Percentiles rank a stretch among this genome's conserved stretches.
phyloP scores from a whole-genome alignment of 805 yeast genomes.

The Cyberlindnera galapagoensis region DNA sequence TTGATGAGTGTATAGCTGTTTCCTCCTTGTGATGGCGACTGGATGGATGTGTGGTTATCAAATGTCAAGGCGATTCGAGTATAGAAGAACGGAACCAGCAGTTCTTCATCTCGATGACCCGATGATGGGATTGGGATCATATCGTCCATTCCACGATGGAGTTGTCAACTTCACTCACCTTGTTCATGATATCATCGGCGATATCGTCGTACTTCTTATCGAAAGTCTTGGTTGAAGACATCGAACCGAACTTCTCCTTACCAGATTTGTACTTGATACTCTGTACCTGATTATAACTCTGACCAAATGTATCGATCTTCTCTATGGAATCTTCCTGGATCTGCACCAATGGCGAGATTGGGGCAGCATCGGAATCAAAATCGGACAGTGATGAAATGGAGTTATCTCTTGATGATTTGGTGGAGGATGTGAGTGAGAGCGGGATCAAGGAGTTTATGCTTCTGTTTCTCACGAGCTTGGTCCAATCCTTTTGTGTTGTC shows the following conservation, averaged over 20 bases:
- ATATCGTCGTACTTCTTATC: slow-evolving; percentile 21
- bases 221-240: slow-evolving; percentile 1
- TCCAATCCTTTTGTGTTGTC: slow-evolving; percentile 1
- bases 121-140: too few species aligned
- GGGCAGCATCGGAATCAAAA: slow-evolving; percentile 14
- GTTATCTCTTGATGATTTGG: slow-evolving; percentile 16
- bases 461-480: background rate
- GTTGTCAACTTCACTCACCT: slow-evolving; percentile 12
- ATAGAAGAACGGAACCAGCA: too few species aligned
- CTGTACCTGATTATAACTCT: slow-evolving; percentile 1
- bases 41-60: too few species aligned
- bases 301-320: slow-evolving; percentile 6
- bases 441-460: slow-evolving; percentile 4
- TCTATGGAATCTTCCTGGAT: slow-evolving; percentile 20
- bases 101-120: too few species aligned
- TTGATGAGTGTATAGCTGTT: too few species aligned
- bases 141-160: slow-evolving; percentile 20
- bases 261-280: slow-evolving; percentile 5
- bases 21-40: too few species aligned
- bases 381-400: slow-evolving; percentile 22
- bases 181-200: slow-evolving; percentile 20
- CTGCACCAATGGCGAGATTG: slow-evolving; percentile 13
- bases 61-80: too few species aligned
- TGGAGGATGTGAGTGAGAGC: background rate
- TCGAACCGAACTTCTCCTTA: slow-evolving; percentile 3